These are phyloP conservation scores for Sinapis alba DNA, from an alignment of 441 rosid species.

Conservation along the genomic window DNA sequence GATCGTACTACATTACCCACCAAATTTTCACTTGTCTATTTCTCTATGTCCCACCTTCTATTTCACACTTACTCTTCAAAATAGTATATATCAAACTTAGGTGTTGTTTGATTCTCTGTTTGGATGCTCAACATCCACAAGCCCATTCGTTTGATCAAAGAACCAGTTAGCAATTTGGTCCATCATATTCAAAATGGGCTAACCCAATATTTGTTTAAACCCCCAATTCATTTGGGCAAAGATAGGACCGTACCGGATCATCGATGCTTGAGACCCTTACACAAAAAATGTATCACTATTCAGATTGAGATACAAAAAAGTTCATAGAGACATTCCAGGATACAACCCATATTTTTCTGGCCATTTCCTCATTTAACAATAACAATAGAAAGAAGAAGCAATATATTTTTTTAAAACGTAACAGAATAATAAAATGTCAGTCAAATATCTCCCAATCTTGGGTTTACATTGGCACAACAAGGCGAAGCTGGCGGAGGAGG, in stretches of 20 bases:
- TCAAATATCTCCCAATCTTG: slow-evolving; percentile 79
- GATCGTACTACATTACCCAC: slow-evolving; percentile 39
- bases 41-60: slow-evolving; percentile 20
- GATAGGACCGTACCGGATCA: background rate
- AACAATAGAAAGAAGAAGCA: background rate
- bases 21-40: slow-evolving; percentile 19
- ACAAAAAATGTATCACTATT: background rate
- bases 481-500: slow-evolving; percentile 59
- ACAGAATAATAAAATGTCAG: slow-evolving; percentile 35
- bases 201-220: background rate
- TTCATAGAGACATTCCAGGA: slow-evolving; percentile 6
- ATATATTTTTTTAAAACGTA: background rate
- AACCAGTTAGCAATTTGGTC: background rate
- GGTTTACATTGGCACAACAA: slow-evolving; percentile 49
- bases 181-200: slow-evolving; percentile 13
- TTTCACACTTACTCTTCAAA: background rate
- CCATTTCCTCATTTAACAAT: slow-evolving; percentile 6
- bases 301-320: background rate
- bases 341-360: slow-evolving; percentile 4
- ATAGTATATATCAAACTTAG: background rate
- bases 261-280: background rate
- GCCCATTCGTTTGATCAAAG: background rate
- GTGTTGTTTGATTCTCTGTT: background rate
- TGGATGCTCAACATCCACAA: slow-evolving; percentile 2
- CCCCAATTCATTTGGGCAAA: background rate